Evolutionary conservation across 2,329 filamentous ascomycete genomes (phyloP).

Genomic region (Pleurostoma richardsiae): DNA sequence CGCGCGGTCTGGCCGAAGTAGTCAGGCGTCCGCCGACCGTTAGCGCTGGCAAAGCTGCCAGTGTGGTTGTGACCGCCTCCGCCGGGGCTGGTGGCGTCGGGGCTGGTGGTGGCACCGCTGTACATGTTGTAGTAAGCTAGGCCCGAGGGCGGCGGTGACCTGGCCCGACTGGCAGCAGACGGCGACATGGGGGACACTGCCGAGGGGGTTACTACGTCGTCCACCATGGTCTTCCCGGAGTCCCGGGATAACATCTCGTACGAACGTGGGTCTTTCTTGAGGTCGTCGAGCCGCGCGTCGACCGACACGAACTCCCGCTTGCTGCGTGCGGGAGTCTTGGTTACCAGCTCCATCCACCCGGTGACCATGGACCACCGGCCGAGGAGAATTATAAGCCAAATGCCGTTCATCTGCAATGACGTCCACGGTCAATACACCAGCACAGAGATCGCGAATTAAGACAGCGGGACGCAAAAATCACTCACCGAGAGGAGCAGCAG

Average conservation of each 20-base stretch:
- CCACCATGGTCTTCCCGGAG: conserved; percentile 36
- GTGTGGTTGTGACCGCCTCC: conserved; percentile 1
- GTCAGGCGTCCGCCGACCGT: conserved; percentile 45
- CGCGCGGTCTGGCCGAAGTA: conserved; percentile 50
- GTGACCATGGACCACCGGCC: conserved; percentile 79
- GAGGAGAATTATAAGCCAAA: conserved; percentile 80
- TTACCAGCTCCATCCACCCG: conserved; percentile 71
- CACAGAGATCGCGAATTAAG: conserved; percentile 4
- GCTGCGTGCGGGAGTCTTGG: conserved; percentile 37
- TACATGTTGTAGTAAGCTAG: no score
- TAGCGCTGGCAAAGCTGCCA: background rate
- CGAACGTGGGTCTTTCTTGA: conserved; percentile 60
- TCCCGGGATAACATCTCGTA: conserved; percentile 76
- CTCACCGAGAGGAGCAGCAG: conserved; percentile 73
- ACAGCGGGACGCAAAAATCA: no score
- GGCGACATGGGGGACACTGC: conserved; percentile 22
- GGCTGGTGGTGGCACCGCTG: conserved; percentile 13
- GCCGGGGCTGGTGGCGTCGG: conserved; percentile 9
- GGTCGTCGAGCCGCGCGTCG: conserved; percentile 60
- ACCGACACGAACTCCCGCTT: conserved; percentile 84
- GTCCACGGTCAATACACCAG: background rate
- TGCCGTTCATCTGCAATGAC: conserved; percentile 62
- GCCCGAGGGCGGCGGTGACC: conserved; percentile 7
- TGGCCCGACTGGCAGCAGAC: conserved; percentile 7
- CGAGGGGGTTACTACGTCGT: conserved; percentile 46